Evolutionary conservation across 129 eudicot genomes (phyloP), one percentile per base, ranked within the genome.

Genomic region (Arctium lappa): DNA sequence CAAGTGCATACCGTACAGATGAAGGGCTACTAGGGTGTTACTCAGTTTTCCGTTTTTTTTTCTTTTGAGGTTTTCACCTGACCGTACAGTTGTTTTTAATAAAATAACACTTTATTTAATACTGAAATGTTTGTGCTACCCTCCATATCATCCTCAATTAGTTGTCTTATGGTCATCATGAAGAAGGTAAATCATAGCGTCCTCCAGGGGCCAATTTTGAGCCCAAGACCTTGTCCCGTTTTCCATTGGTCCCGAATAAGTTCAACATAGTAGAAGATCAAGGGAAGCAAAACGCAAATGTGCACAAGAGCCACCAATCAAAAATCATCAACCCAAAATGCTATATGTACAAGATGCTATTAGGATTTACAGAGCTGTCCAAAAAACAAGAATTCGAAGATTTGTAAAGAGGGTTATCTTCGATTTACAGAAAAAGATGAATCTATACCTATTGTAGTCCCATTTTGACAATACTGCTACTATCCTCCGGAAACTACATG

Each of bases 261-360:
- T 69, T 11, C 8, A 11, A 77, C 27, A 38, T 63, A 29, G 6
- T 11, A 53, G 34, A 60, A 63, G 38, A 78, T 78, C 3, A 69
- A n/a, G 6, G 68, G 5, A 69, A 46, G 36, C 50, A 3, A 22
- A 70, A 70, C 2, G 65, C 30, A 29, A 18, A 29, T 66, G 71
- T 29, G 5, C 13, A 22, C 34, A 66, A 39, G 6, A 39, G 42
- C 13, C 9, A 37, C 63, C 33, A 42, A 32, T 31, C 33, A 68
- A 82, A 27, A 76, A 68, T 1, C 62, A 68, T 42, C 66, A 69
- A 37, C 13, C 65, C 66, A 46, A 10, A 56, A 71, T 30, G 34
- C 37, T 12, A 72, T 78, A 62, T 84, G 40, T 79, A 84, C 87
- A 78, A 78, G 79, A 83, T 69, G 62, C 69, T 44, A 73, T 73